phyloP scores from a whole-genome alignment of 305 asterid species.

The Lippia alba region DNA sequence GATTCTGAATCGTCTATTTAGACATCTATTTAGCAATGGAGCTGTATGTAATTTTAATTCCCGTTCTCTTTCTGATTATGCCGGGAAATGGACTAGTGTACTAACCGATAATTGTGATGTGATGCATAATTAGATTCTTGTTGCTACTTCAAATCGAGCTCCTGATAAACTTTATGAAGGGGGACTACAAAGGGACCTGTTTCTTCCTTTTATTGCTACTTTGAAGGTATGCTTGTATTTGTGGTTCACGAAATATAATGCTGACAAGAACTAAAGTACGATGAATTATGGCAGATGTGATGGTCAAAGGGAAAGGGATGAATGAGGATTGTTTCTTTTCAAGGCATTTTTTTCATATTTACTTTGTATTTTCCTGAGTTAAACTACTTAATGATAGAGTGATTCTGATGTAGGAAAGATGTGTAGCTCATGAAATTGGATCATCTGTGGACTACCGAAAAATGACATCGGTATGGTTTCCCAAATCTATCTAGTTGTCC shows the following conservation, averaged over 20 bases:
- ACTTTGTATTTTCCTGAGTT: conserved; percentile 4
- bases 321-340: neutral
- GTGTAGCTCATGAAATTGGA: conserved; percentile 87
- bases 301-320: neutral
- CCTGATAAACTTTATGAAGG: conserved; percentile 98
- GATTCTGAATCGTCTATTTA: conserved; percentile 62
- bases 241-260: too few relatives aligned
- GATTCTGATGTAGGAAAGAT: conserved; percentile 78
- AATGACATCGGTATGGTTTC: conserved; percentile 73
- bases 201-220: conserved; percentile 90
- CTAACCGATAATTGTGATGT: neutral
- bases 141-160: conserved; percentile 95
- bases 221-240: conserved; percentile 60
- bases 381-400: conserved; percentile 30
- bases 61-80: neutral
- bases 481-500: neutral
- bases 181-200: conserved; percentile 94
- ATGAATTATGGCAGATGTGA: neutral
- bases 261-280: too few relatives aligned
- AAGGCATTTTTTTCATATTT: neutral
- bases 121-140: conserved; percentile 67
- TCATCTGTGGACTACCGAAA: conserved; percentile 90
- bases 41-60: conserved; percentile 50
- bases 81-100: neutral
- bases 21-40: conserved; percentile 61